Conservation (phyloP, 768 basidiomycete genomes). For the Boletus reticulatus region DNA sequence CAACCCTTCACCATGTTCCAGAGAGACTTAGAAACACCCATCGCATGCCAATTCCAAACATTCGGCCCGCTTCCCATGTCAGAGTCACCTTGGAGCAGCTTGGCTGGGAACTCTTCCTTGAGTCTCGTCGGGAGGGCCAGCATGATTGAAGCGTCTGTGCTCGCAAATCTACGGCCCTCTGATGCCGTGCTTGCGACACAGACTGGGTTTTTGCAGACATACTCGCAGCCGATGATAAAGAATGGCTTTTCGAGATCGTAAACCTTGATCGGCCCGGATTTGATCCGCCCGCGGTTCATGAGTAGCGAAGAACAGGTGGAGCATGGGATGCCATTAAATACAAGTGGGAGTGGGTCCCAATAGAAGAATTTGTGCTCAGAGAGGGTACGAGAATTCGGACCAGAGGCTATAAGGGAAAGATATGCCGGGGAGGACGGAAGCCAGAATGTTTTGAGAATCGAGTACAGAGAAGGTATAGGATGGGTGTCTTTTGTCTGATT, state of each 20-base stretch:
- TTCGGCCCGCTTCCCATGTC: constrained; percentile 57
- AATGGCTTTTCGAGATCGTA: constrained; percentile 80
- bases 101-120: constrained; percentile 73
- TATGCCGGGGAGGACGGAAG: constrained; percentile 76
- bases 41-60: constrained; percentile 76
- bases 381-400: constrained; percentile 63
- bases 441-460: constrained; percentile 82
- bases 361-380: constrained; percentile 80
- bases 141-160: constrained; percentile 70
- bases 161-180: constrained; percentile 66
- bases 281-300: constrained; percentile 67
- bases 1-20: constrained; percentile 73
- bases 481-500: constrained; percentile 43
- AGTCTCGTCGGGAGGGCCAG: constrained; percentile 65
- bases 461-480: constrained; percentile 68
- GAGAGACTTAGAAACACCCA: constrained; percentile 66
- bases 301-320: constrained; percentile 62
- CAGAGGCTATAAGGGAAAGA: constrained; percentile 71
- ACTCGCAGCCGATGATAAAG: constrained; percentile 84
- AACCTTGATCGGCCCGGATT: constrained; percentile 70
- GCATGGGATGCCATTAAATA: constrained; percentile 80
- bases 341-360: constrained; percentile 82
- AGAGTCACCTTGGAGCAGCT: constrained; percentile 52
- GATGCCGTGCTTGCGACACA: constrained; percentile 44
- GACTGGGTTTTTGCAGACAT: constrained; percentile 53